Evolutionary conservation across 2,329 filamentous ascomycete genomes (phyloP), one percentile per base, ranked within the genome.

Genomic region (Ophiostoma angusticollis): DNA sequence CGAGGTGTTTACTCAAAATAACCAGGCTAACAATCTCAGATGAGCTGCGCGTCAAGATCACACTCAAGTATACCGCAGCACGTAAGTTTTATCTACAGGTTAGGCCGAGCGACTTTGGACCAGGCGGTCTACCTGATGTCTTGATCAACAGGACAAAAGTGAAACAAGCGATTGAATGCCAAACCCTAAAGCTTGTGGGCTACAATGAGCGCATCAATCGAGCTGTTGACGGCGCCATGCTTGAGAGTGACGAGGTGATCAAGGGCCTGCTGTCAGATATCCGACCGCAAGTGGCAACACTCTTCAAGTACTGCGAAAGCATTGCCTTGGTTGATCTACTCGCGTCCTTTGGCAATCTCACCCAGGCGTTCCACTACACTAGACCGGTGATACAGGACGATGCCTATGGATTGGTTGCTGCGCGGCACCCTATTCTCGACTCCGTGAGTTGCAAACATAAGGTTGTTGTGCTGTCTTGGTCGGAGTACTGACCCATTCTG

Each of bases 261-360:
- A 74, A 84, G 45, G 61, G 72, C 9, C 65, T 98, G 3, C 73
- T 93, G 13, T 65, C 72, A 13, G 65, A 76, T n/a, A 68, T 94
- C n/a, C 73, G 83, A 24, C 62, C 65, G 1, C 72, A 85, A 43
- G 75, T 87, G 16, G 77, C 81, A 0, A 63, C 68, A 3, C 64
- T 98, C 0, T 95, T 94, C 60, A 78, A 78, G 40, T 74, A 93
- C 29, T 91, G 84, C 48, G 87, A 96, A 55, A 79, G 82, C 11
- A 74, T 96, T 46, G 84, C 82, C 2, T 71, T 93, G 51, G 65
- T 95, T 2, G 91, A 98, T 56, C 89, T 94, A 80, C 65, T 93
- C 21, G 62, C 75, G 2, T 72, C 80, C 0, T 93, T 93, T 55
- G 78, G 74, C 0, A 78, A 93, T 17, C 58, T 87, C 2, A 77